Evolutionary conservation across 257 asterid species (phyloP).

Genomic region (Solanum medicagineum): DNA sequence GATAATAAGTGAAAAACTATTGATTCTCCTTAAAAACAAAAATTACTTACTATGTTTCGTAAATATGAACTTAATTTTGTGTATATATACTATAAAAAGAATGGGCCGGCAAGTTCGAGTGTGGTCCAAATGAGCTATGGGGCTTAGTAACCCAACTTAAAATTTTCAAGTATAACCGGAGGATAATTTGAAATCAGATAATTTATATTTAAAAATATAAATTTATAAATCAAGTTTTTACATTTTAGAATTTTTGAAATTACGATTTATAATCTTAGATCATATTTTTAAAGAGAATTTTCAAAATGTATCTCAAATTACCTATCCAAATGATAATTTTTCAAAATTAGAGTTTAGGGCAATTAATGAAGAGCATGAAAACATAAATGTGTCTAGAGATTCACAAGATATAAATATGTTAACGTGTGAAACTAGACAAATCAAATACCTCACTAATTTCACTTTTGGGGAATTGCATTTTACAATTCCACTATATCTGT

Average conservation of each 20-base stretch:
- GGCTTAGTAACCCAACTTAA: neutral
- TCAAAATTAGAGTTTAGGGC: neutral
- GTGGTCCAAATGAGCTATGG: neutral
- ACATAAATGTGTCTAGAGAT: conserved; percentile 7
- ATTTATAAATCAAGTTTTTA: neutral
- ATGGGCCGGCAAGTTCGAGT: neutral
- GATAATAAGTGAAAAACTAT: no score
- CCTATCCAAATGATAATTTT: neutral
- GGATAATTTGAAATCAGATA: neutral
- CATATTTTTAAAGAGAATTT: no score
- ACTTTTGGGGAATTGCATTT: conserved; percentile 16
- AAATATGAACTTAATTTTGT: neutral
- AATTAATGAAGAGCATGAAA: neutral
- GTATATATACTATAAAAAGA: neutral
- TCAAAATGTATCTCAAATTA: neutral
- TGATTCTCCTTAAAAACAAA: no score
- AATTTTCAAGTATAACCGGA: neutral
- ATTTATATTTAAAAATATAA: neutral
- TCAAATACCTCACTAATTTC: conserved; percentile 2
- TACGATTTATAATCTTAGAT: neutral
- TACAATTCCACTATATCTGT: neutral
- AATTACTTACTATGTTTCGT: neutral
- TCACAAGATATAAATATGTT: neutral
- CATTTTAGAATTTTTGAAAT: neutral
- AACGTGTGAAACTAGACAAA: conserved; percentile 5